A percentile compares a stretch with the other conserved stretches of the same genome.
These are phyloP conservation scores for Ustilago esculenta DNA, from an alignment of 1,284 basidiomycete species.

Conservation along the genomic window DNA sequence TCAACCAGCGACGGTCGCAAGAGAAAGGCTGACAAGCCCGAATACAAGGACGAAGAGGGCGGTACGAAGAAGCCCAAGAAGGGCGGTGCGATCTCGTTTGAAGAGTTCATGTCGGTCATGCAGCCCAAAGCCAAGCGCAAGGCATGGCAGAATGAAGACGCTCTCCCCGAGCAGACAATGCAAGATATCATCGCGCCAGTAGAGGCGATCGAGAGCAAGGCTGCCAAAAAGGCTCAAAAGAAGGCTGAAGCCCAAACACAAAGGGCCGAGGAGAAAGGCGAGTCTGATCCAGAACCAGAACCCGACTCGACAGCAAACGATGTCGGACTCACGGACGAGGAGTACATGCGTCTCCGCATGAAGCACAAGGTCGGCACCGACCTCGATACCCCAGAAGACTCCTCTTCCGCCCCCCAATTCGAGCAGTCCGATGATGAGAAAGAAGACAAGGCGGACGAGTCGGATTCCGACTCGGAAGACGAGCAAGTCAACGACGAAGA, in stretches of 20 bases:
- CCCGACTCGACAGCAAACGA: constrained; percentile 53
- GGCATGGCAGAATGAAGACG: constrained; percentile 63
- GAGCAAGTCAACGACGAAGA: constrained; percentile 33
- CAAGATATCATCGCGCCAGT: constrained; percentile 25
- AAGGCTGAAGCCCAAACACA: constrained; percentile 13
- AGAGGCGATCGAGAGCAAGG: constrained; percentile 31
- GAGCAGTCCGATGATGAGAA: constrained; percentile 63
- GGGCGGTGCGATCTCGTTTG: constrained; percentile 55
- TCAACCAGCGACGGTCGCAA: constrained; percentile 13
- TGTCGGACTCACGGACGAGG: constrained; percentile 64
- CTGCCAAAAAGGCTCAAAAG: constrained; percentile 38
- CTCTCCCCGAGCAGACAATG: constrained; percentile 28
- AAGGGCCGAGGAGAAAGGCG: constrained; percentile 1
- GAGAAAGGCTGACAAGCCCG: constrained; percentile 16
- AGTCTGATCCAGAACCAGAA: constrained; percentile 44
- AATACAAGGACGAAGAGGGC: constrained; percentile 5
- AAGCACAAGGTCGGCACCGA: constrained; percentile 62
- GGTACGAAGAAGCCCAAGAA: constrained; percentile 28
- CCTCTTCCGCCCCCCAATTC: constrained; percentile 41
- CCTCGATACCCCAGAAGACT: constrained; percentile 31
- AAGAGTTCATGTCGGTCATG: constrained; percentile 65
- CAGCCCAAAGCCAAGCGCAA: constrained; percentile 62
- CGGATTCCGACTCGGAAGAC: constrained; percentile 29
- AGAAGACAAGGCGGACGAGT: constrained; percentile 24
- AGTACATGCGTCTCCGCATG: constrained; percentile 68